Conservation (phyloP, 257 asterid species). For the Przewalskia tangutica region DNA sequence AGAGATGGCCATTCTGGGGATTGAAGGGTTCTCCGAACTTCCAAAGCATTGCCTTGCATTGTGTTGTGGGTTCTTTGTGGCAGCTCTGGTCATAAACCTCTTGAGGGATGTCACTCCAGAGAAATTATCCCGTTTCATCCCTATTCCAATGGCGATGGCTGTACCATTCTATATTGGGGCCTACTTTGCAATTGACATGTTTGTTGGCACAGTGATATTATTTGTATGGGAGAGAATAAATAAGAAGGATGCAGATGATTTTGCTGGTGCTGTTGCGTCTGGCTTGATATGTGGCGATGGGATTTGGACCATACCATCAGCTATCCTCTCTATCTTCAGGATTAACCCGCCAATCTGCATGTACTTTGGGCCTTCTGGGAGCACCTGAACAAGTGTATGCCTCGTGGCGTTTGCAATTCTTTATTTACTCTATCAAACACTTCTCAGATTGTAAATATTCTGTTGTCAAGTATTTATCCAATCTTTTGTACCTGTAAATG, state of each 20-base stretch:
- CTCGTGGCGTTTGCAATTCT: not conserved
- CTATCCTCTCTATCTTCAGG: constrained; percentile 79
- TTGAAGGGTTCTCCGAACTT: constrained; percentile 84
- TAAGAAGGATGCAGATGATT: constrained; percentile 66
- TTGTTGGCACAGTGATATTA: constrained; percentile 73
- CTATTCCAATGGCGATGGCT: constrained; percentile 95
- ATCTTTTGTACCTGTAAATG: not conserved
- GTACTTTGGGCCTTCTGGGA: constrained; percentile 66
- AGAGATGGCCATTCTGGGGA: constrained; percentile 93
- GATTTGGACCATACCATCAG: constrained; percentile 94
- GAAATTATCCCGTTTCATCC: constrained; percentile 54
- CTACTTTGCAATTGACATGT: constrained; percentile 93
- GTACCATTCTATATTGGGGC: constrained; percentile 94
- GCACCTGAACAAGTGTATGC: constrained; percentile 27
- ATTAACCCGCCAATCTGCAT: constrained; percentile 92
- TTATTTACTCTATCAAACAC: not conserved
- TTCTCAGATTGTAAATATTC: constrained; percentile 18
- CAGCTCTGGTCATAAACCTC: constrained; percentile 60
- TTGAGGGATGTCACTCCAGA: constrained; percentile 55
- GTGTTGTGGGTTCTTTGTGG: constrained; percentile 64
- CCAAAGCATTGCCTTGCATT: constrained; percentile 81
- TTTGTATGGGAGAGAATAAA: constrained; percentile 77
- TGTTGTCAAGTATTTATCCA: not conserved
- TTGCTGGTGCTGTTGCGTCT: constrained; percentile 83
- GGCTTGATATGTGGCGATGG: constrained; percentile 95